A percentile compares a stretch with the other conserved stretches of the same genome.
phyloP scores from a whole-genome alignment of 2,329 filamentous ascomycete genomes.

The Neoarthrinium moseri region DNA sequence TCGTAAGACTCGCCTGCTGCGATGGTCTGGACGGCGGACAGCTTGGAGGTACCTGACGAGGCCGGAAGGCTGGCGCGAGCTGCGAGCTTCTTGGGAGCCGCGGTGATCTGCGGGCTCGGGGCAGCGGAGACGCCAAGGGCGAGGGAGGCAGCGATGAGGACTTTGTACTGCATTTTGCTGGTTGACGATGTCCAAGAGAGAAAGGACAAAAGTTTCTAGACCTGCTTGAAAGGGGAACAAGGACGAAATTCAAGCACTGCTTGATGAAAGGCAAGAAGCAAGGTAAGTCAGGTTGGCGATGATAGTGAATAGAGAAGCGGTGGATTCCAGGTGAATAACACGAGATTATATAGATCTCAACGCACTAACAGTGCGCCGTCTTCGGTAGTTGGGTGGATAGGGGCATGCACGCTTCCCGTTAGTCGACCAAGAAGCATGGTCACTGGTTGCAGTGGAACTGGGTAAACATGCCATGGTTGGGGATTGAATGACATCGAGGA shows the following conservation, averaged over 20 bases:
- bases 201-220: neutral
- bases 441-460: neutral
- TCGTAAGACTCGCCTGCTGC: conserved; percentile 32
- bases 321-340: neutral
- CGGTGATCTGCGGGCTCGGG: conserved; percentile 1
- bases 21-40: conserved; percentile 15
- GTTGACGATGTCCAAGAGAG: neutral
- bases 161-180: conserved; percentile 21
- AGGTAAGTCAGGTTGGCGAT: neutral
- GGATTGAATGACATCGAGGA: neutral
- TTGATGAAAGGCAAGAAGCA: neutral
- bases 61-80: conserved; percentile 4
- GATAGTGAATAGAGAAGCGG: neutral
- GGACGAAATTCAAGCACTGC: conserved; percentile 7
- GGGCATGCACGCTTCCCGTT: neutral
- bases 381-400: conserved; percentile 1
- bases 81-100: conserved; percentile 1
- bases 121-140: conserved; percentile 8
- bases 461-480: neutral
- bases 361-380: neutral
- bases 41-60: conserved; percentile 1
- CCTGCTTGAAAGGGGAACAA: neutral
- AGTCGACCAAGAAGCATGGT: neutral
- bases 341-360: neutral
- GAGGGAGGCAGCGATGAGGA: conserved; percentile 18